Evolutionary conservation across 495 filamentous ascomycete species (phyloP), one percentile per base, ranked within the genome.

Genomic region (Neurospora sublineolata): DNA sequence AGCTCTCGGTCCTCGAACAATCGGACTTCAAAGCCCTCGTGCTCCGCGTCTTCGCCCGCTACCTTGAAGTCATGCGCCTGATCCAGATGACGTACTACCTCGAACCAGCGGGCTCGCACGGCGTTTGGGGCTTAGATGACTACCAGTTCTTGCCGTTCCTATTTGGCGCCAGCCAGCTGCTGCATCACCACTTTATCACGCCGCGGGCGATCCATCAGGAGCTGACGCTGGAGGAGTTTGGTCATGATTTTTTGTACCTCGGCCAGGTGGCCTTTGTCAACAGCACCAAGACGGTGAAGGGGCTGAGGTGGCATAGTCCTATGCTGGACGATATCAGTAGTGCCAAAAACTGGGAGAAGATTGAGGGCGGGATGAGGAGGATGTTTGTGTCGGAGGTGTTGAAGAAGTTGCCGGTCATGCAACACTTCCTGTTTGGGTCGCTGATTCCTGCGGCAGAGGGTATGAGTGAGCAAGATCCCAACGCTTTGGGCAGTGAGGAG

Each of bases 291-390:
- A 97, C 92, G 1, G 95, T 98, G 52, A 93, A 96, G 74, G 94
- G 94, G 11, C 83, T 99, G 74, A 87, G 96, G 64, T 99, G 95
- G 95, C 95, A 98, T 78, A 94, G 91, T 75, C 95, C 95, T 2
- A 97, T 99, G 96, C 86, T 99, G 40, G 96, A 99, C 77, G 95
- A 99, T 78, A 98, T 99, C 72, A 94, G 91, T 3, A 89, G 91
- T n/a, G 91, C 95, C 5, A 93, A 93, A 79, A 92, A 85, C 71
- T 99, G 95, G 95, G 82, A 75, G 70, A 98, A 99, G 82, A 90
- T 99, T 67, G 94, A 97, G 77, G 91, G 85, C 23, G 95, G 95
- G 9, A 97, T 99, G 95, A 86, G 91, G 74, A 89, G 92, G 75
- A 99, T 98, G 95, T 98, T 98, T 78, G 87, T 94, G 67, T 90